Base-by-base conservation (phyloP, 2,329 filamentous ascomycete genomes). In the Hymenoscyphus fructigenus region DNA sequence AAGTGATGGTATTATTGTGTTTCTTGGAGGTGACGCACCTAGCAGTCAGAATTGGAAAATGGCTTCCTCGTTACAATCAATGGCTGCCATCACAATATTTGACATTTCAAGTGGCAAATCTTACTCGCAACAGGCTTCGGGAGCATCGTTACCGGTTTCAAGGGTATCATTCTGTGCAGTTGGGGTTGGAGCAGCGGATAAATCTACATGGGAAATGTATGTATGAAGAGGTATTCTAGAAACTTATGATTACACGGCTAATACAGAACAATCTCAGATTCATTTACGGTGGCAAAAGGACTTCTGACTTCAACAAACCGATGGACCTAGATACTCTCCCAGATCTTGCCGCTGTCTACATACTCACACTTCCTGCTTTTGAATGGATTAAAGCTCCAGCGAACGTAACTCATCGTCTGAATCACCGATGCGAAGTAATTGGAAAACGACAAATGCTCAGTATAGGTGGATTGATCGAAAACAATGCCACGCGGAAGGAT, bases 321-420 rank as follows among this genome's bases (percentile, higher is more conserved):
- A 17, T 58, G 10, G 56, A 58, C 32, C 32, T 29, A 58, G 17
- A 15, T 20, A 58, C 3, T 36, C 12, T 38, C 32, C 28, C 14
- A n/a, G 59, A 38, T 32, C 62, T 67, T 12, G 28, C 29, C 28
- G 63, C 34, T 9, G 62, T 68, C 7, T 68, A 65, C 12, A 68
- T 67, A 34, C 65, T 68, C 10, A 67, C 65, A 10, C 57, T 68
- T 3, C 65, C 66, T 17, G 62, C 66, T 17, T 67, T 67, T 55
- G 50, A 60, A 41, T 68, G 66, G 66, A 55, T 68, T 15, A 63
- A 47, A 32, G 58, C 41, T 44, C 38, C 62, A 3, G 53, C 14
- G 4, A 65, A 56, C 4, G n/a, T 29, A 29, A 67, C 53, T 12
- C 57, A 50, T 36, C 62, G 66, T n/a, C 14, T 60, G 26, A 14